Conservation (phyloP, 2,329 filamentous ascomycete genomes). For the Fusarium chuoi region DNA sequence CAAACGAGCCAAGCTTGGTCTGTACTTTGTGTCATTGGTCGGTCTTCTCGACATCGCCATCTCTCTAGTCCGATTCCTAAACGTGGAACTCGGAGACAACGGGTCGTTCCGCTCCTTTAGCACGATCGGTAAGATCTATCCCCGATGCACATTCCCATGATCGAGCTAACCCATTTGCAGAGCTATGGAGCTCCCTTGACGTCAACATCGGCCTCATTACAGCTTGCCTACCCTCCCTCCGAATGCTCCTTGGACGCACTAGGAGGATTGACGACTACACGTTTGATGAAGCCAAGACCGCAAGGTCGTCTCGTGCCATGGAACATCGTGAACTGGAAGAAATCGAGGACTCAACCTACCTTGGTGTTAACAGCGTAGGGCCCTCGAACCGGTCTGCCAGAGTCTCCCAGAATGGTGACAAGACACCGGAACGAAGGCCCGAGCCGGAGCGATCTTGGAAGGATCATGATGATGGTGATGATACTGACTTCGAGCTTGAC, state of each 20-base stretch:
- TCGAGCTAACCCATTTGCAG: neutral
- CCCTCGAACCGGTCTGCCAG: conserved; percentile 5
- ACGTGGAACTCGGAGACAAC: conserved; percentile 14
- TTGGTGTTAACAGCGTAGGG: conserved; percentile 9
- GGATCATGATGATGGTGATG: conserved; percentile 8
- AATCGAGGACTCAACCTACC: conserved; percentile 15
- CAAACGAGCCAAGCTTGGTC: conserved; percentile 5
- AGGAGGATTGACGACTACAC: conserved; percentile 9
- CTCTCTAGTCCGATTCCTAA: conserved; percentile 30
- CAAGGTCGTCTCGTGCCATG: conserved; percentile 7
- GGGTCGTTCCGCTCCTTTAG: conserved; percentile 19
- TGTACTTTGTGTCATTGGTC: conserved; percentile 24
- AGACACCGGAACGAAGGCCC: neutral
- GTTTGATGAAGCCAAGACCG: conserved; percentile 21
- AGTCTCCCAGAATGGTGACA: neutral
- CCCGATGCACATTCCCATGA: no score
- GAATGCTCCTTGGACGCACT: conserved; percentile 17
- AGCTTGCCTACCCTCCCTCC: conserved; percentile 25
- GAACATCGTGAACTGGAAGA: conserved; percentile 26
- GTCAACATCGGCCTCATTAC: conserved; percentile 30
- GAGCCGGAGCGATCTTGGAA: conserved; percentile 12
- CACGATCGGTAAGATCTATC: neutral
- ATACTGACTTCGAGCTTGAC: conserved; percentile 15
- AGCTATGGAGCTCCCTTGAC: conserved; percentile 34
- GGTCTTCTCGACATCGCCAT: conserved; percentile 26